Conservation (phyloP, 169 alveolate species). For the Plasmodium sp. region DNA sequence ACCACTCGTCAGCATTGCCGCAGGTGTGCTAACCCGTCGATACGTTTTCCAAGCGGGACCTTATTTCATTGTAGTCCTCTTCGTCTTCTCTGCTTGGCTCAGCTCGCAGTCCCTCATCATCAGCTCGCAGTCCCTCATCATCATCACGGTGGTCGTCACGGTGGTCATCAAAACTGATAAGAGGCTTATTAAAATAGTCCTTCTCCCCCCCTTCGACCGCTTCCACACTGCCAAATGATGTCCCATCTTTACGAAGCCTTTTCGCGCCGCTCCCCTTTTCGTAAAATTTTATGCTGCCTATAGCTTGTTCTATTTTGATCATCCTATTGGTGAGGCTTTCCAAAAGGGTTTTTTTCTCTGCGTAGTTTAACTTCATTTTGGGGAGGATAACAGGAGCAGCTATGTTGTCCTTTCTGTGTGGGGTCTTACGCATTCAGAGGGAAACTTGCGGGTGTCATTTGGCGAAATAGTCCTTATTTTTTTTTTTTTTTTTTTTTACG, state of each 20-base stretch:
- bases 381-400: not conserved
- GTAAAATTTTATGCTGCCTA: slow-evolving; percentile 52
- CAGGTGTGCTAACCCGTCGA: slow-evolving; percentile 8
- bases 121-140: not conserved
- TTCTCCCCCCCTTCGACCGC: not conserved
- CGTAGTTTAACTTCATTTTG: slow-evolving; percentile 3
- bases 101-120: not conserved
- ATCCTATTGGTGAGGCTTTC: slow-evolving; percentile 34
- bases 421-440: not conserved
- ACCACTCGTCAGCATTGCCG: not conserved
- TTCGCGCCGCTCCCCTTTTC: not conserved
- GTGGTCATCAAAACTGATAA: not conserved
- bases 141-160: not conserved
- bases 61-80: slow-evolving; percentile 18
- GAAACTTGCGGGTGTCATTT: not conserved
- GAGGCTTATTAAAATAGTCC: not conserved
- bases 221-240: not conserved
- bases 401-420: not conserved
- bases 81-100: slow-evolving; percentile 4
- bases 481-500: not conserved
- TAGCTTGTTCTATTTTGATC: slow-evolving; percentile 40
- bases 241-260: not conserved
- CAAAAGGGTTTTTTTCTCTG: slow-evolving; percentile 28
- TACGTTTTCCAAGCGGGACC: slow-evolving; percentile 21
- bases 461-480: not conserved